A percentile compares a stretch with the other conserved stretches of the same genome.
Evolutionary conservation across 1,284 basidiomycete species (phyloP).

Genomic region (Pseudomicrostroma phylloplanum): DNA sequence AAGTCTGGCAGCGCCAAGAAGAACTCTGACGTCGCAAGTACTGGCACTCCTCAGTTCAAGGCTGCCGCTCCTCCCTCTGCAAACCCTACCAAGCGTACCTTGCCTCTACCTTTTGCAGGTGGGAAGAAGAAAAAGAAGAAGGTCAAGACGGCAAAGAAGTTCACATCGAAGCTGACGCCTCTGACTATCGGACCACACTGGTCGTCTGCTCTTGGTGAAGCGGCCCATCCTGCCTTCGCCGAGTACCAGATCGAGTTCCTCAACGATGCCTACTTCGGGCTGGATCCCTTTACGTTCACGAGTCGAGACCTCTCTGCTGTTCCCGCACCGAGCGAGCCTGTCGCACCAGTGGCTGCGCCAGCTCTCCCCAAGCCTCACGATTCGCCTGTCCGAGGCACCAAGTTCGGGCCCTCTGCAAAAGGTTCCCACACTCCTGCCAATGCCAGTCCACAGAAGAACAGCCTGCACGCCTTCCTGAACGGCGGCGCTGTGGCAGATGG

Average conservation of each 20-base stretch:
- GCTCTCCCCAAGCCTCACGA: not conserved
- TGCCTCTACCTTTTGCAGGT: not conserved
- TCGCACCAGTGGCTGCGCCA: not conserved
- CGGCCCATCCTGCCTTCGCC: conserved; percentile 33
- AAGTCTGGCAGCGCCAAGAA: not conserved
- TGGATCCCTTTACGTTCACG: conserved; percentile 19
- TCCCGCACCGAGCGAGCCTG: not conserved
- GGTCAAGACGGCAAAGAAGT: conserved; percentile 41
- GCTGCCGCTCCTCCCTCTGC: not conserved
- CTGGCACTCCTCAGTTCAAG: not conserved
- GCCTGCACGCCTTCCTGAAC: not conserved
- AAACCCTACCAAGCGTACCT: not conserved
- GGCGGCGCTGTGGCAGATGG: conserved; percentile 3
- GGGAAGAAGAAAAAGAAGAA: conserved; percentile 38
- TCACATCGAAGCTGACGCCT: conserved; percentile 44
- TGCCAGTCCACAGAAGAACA: not conserved
- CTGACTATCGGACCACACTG: conserved; percentile 46
- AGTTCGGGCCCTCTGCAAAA: no score
- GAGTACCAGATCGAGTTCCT: conserved; percentile 43
- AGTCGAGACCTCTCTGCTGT: not conserved
- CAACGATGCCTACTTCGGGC: conserved; percentile 24
- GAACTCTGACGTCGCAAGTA: not conserved
- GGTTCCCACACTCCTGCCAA: not conserved
- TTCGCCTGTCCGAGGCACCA: not conserved
- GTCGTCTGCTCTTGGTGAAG: conserved; percentile 29